phyloP scores from a whole-genome alignment of 495 filamentous ascomycete species.

The Coniosporium apollinis region DNA sequence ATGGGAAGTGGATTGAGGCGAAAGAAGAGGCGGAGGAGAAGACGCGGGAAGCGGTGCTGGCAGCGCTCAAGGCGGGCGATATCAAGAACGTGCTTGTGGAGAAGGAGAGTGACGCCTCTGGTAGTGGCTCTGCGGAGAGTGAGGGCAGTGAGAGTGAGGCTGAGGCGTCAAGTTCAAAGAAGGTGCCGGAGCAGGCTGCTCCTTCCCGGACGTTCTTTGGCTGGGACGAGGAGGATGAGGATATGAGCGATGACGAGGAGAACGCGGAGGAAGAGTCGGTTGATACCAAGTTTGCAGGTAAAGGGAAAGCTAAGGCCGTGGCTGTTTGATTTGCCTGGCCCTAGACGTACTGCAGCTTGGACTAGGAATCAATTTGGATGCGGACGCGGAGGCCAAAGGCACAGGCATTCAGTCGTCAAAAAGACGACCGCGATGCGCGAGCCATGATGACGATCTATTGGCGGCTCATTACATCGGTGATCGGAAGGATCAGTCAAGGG shows the following conservation, averaged over 20 bases:
- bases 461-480: too few relatives aligned
- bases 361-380: too few relatives aligned
- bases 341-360: too few relatives aligned
- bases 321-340: too few relatives aligned
- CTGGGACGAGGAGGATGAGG: constrained; percentile 87
- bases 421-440: too few relatives aligned
- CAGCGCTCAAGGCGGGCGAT: constrained; percentile 49
- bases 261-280: constrained; percentile 34
- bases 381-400: too few relatives aligned
- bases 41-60: constrained; percentile 65
- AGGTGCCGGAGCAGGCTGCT: constrained; percentile 17
- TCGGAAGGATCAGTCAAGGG: too few relatives aligned
- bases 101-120: constrained; percentile 10
- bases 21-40: constrained; percentile 73
- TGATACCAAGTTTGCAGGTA: too few relatives aligned
- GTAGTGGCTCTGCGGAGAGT: constrained; percentile 33
- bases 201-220: constrained; percentile 47
- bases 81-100: constrained; percentile 26
- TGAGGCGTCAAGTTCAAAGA: constrained; percentile 9
- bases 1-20: constrained; percentile 81
- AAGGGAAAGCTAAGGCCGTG: too few relatives aligned
- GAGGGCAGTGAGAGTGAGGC: constrained; percentile 25
- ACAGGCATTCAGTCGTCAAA: too few relatives aligned
- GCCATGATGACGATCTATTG: too few relatives aligned
- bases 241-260: constrained; percentile 64